Percentiles rank a stretch among this genome's conserved stretches.
Evolutionary conservation across 2,329 filamentous ascomycete species (phyloP).

Genomic region (Fonsecaea pedrosoi): DNA sequence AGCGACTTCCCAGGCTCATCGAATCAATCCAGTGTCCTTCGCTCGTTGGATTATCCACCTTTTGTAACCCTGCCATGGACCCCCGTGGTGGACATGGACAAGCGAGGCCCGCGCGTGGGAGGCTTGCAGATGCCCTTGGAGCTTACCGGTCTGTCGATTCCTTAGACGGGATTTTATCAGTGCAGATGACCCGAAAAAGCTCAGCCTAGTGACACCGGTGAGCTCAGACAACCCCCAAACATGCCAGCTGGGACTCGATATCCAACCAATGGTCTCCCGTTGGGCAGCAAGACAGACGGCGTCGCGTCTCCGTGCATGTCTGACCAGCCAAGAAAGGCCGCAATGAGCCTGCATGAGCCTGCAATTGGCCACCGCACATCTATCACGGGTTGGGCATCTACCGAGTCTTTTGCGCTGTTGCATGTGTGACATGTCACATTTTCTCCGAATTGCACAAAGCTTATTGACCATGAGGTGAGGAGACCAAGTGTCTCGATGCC

Average conservation of each 20-base stretch:
- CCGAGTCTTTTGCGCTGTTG: conserved; percentile 4
- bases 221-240: conserved; percentile 20
- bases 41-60: background rate
- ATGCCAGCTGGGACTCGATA: conserved; percentile 10
- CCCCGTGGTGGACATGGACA: conserved; percentile 20
- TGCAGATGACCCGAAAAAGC: conserved; percentile 15
- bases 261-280: conserved; percentile 16
- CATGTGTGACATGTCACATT: conserved; percentile 29
- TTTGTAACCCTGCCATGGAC: background rate
- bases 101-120: conserved; percentile 20
- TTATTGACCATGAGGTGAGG: conserved; percentile 9
- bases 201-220: conserved; percentile 19
- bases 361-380: conserved; percentile 14
- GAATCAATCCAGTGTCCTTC: background rate
- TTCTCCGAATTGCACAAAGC: conserved; percentile 18
- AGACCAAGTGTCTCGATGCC: background rate
- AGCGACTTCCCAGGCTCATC: background rate
- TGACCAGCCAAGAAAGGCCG: conserved; percentile 13
- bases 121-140: conserved; percentile 10
- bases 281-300: conserved; percentile 20
- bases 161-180: conserved; percentile 3
- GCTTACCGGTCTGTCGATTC: conserved; percentile 8
- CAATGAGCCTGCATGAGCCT: conserved; percentile 16
- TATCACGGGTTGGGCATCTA: conserved; percentile 14
- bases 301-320: conserved; percentile 5